Evolutionary conservation across 352 stramenopile species (phyloP), one percentile per base, ranked within the genome.

Genomic region (Phytophthora parvispora): DNA sequence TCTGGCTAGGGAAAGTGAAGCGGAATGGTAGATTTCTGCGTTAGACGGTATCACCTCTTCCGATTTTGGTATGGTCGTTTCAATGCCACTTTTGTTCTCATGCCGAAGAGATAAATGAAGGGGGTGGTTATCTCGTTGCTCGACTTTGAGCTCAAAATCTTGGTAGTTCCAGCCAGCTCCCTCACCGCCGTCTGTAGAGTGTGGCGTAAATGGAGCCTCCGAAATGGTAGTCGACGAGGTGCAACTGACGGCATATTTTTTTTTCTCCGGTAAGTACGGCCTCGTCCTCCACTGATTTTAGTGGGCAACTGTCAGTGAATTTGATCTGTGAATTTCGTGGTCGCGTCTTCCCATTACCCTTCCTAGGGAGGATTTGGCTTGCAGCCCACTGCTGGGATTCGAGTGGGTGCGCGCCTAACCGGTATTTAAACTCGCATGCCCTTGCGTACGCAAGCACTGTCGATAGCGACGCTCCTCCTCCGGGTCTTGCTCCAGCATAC

Each of bases 401-500:
- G 31, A 36, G 13, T 12, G 31, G 13, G 31, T 36, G 31, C 31
- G 31, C 38, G 38, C 16, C 38, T n/a, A n/a, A n/a, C n/a, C 6
- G 38, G 6, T 20, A n/a, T 24, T 45, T 45, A n/a, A 22, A 20
- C 38, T 24, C 38, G 4, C 22, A 45, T 18, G 38, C 38, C 22
- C 60, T 55, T 7, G 38, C 15, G 22, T 50, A 67, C 4, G 60
- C 60, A 61, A 67, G 22, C 36, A 61, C 16, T 67, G 60, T 28
- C 60, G 60, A 49, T 54, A 67, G 4, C 60, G 60, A 2, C 60
- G 60, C 12, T 67, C 60, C 27, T 67, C 60, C 28, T 67, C 50
- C 18, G 60, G 34, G 16, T 67, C 36, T 7, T 50, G 20, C 3
- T 53, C 24, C 1, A 67, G 28, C 16, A 24, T 18, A 45, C 16